Conservation (phyloP, 2,329 filamentous ascomycete species). For the Paraphoma sp. region DNA sequence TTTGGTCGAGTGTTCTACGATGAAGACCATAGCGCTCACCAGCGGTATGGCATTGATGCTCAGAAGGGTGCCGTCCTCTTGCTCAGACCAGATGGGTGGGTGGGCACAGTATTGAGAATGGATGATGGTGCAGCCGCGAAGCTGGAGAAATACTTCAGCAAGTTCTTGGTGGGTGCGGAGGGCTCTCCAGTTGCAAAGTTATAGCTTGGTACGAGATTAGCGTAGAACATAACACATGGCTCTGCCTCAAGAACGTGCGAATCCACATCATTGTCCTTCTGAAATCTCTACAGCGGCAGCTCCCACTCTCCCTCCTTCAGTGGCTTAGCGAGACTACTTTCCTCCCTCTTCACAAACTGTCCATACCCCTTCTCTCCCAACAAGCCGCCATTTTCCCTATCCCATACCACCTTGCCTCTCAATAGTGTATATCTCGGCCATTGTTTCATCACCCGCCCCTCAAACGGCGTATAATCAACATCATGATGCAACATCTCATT, state of each 20-base stretch:
- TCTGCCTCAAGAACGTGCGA: no score
- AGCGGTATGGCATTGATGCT: slow-evolving; percentile 36
- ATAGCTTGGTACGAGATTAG: not conserved
- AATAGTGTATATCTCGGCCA: slow-evolving; percentile 69
- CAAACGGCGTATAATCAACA: slow-evolving; percentile 69
- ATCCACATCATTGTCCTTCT: not conserved
- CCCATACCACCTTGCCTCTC: slow-evolving; percentile 65
- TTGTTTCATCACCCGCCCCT: slow-evolving; percentile 62
- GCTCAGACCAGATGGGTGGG: slow-evolving; percentile 43
- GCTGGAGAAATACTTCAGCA: slow-evolving; percentile 29
- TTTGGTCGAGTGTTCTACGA: slow-evolving; percentile 49
- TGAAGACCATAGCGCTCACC: slow-evolving; percentile 35
- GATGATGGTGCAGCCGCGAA: slow-evolving; percentile 11
- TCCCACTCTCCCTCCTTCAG: slow-evolving; percentile 28
- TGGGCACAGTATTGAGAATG: slow-evolving; percentile 29
- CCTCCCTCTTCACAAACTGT: slow-evolving; percentile 55
- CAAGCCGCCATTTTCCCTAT: slow-evolving; percentile 60
- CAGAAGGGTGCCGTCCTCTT: slow-evolving; percentile 36
- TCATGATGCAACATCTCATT: slow-evolving; percentile 66
- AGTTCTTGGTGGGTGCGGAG: slow-evolving; percentile 15
- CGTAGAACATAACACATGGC: no score
- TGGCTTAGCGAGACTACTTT: slow-evolving; percentile 47
- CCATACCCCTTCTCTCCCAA: slow-evolving; percentile 58
- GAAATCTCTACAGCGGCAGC: slow-evolving; percentile 13
- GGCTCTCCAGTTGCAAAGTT: not conserved